Percentiles rank a stretch among this genome's conserved stretches.
These are phyloP conservation scores for Oryza punctata DNA, from an alignment of 176 grass and related monocot genomes.

Conservation along the genomic window DNA sequence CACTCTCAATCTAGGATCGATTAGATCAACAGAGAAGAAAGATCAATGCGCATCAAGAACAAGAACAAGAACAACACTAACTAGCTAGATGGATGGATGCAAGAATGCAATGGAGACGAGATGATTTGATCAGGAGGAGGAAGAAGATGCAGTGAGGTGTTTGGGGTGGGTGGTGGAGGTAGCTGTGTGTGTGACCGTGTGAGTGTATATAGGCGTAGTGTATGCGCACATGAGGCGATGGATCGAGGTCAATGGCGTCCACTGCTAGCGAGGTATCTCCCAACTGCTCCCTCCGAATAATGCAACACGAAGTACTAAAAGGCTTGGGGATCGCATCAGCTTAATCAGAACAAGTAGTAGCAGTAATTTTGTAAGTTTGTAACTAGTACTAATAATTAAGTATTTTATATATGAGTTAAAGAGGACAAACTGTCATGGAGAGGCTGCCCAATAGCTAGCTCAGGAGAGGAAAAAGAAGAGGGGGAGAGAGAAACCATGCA, in stretches of 20 bases:
- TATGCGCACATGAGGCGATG: slow-evolving; percentile 35
- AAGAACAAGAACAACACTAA: slow-evolving; percentile 11
- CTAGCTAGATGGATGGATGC: neutral
- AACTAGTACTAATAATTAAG: neutral
- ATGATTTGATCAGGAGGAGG: neutral
- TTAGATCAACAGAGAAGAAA: neutral
- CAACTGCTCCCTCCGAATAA: slow-evolving; percentile 43
- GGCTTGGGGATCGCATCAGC: neutral
- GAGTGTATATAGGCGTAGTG: slow-evolving; percentile 32
- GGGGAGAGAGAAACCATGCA: neutral
- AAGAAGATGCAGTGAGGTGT: slow-evolving; percentile 20
- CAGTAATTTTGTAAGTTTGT: neutral
- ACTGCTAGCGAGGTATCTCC: slow-evolving; percentile 33
- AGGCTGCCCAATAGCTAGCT: neutral
- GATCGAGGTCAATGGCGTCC: slow-evolving; percentile 56
- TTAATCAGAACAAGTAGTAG: neutral
- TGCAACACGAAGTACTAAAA: neutral
- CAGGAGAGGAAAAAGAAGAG: neutral
- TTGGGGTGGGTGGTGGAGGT: slow-evolving; percentile 21
- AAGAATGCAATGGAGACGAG: slow-evolving; percentile 12
- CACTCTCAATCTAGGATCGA: neutral
- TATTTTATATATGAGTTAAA: neutral
- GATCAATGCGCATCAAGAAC: neutral
- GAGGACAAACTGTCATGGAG: neutral
- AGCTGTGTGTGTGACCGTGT: neutral